Evolutionary conservation across 2,329 filamentous ascomycete species (phyloP), one percentile per base, ranked within the genome.

Genomic region (Beauveria caledonica): DNA sequence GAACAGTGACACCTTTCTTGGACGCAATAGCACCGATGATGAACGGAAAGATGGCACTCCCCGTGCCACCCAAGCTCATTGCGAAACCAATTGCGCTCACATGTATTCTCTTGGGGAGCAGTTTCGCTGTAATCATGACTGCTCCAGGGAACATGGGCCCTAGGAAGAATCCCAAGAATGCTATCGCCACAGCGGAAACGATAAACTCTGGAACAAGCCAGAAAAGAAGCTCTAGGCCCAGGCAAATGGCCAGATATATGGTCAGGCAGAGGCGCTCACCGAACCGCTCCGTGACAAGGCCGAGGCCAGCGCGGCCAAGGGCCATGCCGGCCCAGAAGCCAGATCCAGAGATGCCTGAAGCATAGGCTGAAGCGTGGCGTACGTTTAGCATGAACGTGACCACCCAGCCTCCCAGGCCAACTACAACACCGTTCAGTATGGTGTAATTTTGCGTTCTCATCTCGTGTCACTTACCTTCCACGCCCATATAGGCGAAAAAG

Each of bases 321-420:
- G 88, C 89, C 67, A 91, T 82, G 1, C 89, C 89, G n/a, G 88
- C 80, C 89, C 89, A 92, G 72, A 90, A 92, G 0, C 88, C 89
- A 0, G 88, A 89, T 0, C 83, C 85, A 0, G 84, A 85, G 72
- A 90, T 86, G 27, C 88, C 88, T n/a, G 85, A 85, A 0, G 84
- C 82, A 65, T 90, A 90, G 0, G 82, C 73, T 2, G 74, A 79
- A 1, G 84, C 88, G 6, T 86, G 74, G 15, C 89, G 81, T 10
- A 90, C 85, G 13, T 82, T 80, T 6, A 90, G 83, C 87, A 92
- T 92, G 70, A 92, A 92, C 0, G 85, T 86, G 39, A 90, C 86
- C 39, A 92, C 85, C 89, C 89, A 93, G 4, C 89, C 89, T 23
- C 88, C 87, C 1, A 91, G 78, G 0, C 85, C 86, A 54, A 88